These are phyloP conservation scores for Fraxinus nigra DNA, from an alignment of 305 asterid species.

Conservation along the genomic window DNA sequence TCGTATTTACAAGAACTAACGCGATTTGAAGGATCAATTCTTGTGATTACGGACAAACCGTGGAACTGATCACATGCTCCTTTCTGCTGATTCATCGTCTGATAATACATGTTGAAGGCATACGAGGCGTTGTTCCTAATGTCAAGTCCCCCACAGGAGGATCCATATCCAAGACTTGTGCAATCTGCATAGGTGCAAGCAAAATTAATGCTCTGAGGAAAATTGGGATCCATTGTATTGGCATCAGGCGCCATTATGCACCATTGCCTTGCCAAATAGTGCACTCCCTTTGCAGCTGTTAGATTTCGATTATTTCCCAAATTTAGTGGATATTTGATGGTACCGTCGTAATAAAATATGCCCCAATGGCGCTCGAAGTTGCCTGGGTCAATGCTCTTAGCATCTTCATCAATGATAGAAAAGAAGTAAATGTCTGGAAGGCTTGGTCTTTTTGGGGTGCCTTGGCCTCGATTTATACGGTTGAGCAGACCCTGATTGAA, in stretches of 20 bases:
- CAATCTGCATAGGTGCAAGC: conserved; percentile 86
- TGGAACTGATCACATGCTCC: conserved; percentile 74
- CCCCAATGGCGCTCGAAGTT: conserved; percentile 96
- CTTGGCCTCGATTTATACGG: conserved; percentile 51
- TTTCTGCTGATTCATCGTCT: conserved; percentile 58
- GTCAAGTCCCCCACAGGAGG: conserved; percentile 60
- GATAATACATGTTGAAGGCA: conserved; percentile 71
- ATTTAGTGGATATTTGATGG: conserved; percentile 57
- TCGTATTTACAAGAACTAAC: conserved; percentile 55
- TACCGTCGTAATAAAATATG: conserved; percentile 66
- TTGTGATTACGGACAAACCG: conserved; percentile 51
- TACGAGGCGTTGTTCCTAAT: conserved; percentile 56
- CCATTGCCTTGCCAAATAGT: conserved; percentile 70
- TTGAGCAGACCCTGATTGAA: conserved; percentile 73
- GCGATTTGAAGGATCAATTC: conserved; percentile 57
- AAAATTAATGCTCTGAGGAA: conserved; percentile 34
- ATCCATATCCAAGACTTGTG: conserved; percentile 74
- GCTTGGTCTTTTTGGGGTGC: conserved; percentile 63
- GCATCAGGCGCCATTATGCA: conserved; percentile 77
- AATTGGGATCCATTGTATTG: conserved; percentile 40
- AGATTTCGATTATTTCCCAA: conserved; percentile 51
- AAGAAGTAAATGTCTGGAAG: conserved; percentile 68
- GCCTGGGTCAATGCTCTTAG: conserved; percentile 67
- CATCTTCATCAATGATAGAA: conserved; percentile 64
- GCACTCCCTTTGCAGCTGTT: conserved; percentile 75